These are phyloP conservation scores for Protoeuglena noctilucae DNA, from an alignment of 139 green algal genomes.

Conservation along the genomic window DNA sequence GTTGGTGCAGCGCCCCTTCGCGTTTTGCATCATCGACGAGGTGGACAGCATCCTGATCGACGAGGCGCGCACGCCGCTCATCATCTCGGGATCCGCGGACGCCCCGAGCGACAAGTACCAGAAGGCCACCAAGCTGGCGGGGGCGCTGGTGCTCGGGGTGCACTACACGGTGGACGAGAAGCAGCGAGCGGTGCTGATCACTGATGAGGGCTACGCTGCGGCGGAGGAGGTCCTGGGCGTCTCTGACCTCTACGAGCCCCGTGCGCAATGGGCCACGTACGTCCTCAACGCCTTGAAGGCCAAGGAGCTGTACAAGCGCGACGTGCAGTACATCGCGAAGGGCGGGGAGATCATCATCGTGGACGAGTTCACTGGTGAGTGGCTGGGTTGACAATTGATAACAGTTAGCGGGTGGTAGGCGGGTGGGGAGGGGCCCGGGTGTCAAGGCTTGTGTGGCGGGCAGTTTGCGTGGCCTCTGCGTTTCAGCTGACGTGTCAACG, in stretches of 20 bases:
- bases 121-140: constrained; percentile 72
- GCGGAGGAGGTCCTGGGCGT: constrained; percentile 83
- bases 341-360: constrained; percentile 87
- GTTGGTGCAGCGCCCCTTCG: constrained; percentile 80
- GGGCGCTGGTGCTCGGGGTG: constrained; percentile 55
- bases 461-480: no score
- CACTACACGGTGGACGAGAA: constrained; percentile 99
- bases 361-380: constrained; percentile 95
- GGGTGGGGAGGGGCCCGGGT: no score
- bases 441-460: no score
- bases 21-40: constrained; percentile 97
- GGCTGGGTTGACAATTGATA: no score
- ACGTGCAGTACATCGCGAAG: constrained; percentile 94
- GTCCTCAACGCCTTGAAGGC: constrained; percentile 95
- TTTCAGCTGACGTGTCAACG: constrained; percentile 8
- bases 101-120: constrained; percentile 68
- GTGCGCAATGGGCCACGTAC: constrained; percentile 86
- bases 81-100: constrained; percentile 77
- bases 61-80: constrained; percentile 86
- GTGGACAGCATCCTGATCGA: constrained; percentile 96
- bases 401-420: no score
- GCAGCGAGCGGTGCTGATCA: constrained; percentile 88
- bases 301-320: constrained; percentile 81
- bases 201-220: constrained; percentile 94
- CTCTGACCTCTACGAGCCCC: constrained; percentile 86